A percentile compares a stretch with the other conserved stretches of the same genome.
Conservation (phyloP, 2,329 filamentous ascomycete genomes). For the Claviceps capensis region DNA sequence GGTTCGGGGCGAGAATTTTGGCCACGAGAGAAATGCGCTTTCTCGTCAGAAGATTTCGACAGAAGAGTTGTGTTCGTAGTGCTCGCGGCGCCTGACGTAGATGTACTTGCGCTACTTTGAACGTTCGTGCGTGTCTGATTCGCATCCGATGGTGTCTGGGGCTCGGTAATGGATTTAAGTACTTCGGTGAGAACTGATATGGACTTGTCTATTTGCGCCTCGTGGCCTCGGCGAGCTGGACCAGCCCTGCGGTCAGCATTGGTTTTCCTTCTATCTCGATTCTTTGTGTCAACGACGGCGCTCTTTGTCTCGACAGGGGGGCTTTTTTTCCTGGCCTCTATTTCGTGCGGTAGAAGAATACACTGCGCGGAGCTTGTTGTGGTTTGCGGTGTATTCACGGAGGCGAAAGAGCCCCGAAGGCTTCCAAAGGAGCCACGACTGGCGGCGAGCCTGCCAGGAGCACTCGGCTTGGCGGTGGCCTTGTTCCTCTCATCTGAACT, state of each 20-base stretch:
- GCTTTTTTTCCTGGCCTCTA: constrained; percentile 13
- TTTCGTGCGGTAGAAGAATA: constrained; percentile 24
- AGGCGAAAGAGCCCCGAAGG: constrained; percentile 10
- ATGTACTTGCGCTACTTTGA: not conserved
- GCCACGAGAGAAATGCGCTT: not conserved
- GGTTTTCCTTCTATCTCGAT: not conserved
- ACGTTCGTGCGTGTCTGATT: constrained; percentile 13
- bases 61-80: not conserved
- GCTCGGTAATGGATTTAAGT: constrained; percentile 16
- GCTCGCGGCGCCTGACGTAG: not conserved
- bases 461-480: constrained; percentile 10
- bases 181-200: constrained; percentile 19
- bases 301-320: not conserved
- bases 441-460: constrained; percentile 13
- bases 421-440: constrained; percentile 9
- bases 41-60: not conserved
- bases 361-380: constrained; percentile 3
- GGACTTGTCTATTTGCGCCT: constrained; percentile 11
- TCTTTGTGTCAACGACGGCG: not conserved
- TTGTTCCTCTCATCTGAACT: constrained; percentile 8
- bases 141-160: constrained; percentile 14
- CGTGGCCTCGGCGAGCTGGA: not conserved
- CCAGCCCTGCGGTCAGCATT: not conserved
- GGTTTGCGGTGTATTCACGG: constrained; percentile 1
- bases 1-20: constrained; percentile 1